Evolutionary conservation across 2,329 filamentous ascomycete species (phyloP), one percentile per base, ranked within the genome.

Genomic region (Colletotrichum costaricense): DNA sequence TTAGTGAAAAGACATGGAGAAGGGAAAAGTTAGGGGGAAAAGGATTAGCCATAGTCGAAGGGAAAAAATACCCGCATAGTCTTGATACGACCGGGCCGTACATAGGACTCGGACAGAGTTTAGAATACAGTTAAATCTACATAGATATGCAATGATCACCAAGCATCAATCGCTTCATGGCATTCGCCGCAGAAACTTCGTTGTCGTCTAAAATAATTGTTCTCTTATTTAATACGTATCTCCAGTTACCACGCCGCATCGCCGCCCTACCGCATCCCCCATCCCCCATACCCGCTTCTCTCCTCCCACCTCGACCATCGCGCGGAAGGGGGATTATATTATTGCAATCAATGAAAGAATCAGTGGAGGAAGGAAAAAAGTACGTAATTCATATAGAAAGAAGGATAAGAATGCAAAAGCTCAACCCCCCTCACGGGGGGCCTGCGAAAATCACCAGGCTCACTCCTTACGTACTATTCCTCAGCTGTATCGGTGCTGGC

Each of bases 271-370:
- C 14, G 1, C 16, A 42, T 42, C 35, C 35, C 28, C 35, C 30
- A 42, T 42, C 35, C 35, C 28, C 35, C 30, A 14, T 63, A 24
- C 16, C 56, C 42, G 14, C 46, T 78, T 22, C 7, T 16, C 38
- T 16, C 2, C 84, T 80, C 70, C 88, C 87, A 19, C 81, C 55
- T 89, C 87, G 3, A 89, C 68, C 70, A 88, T 79, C 26, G 80
- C 24, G 3, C 24, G 24, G 24, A 26, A 26, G 24, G 24, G 24
- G 24, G 1, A 26, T 26, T 4, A 26, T 26, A 26, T 26, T 26
- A 26, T 26, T 4, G 3, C 24, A 26, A 26, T 26, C 24, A 26
- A 4, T 4, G 33, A 35, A 12, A 35, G 4, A 35, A 35, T 35
- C 33, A 35, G 33, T 3, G 33, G 33, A 35, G 4, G 33, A 35